A percentile compares a stretch with the other conserved stretches of the same genome.
Evolutionary conservation across 768 basidiomycete genomes (phyloP).

Genomic region (Termitomyces sp.): DNA sequence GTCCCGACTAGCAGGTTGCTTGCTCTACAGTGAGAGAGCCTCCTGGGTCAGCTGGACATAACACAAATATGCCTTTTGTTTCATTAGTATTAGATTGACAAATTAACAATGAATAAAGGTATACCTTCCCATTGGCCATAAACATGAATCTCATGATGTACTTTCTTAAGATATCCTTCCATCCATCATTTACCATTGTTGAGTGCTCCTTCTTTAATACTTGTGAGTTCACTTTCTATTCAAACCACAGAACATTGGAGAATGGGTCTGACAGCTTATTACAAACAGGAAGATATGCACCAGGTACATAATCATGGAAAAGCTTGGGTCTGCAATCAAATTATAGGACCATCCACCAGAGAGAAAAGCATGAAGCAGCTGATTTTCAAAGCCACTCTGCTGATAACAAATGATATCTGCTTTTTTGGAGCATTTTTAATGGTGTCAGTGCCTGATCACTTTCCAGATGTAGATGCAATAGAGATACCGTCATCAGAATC

Average conservation of each 20-base stretch:
- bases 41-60: too few relatives aligned
- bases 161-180: too few relatives aligned
- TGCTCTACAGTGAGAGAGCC: too few relatives aligned
- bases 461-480: neutral
- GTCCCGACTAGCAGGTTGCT: too few relatives aligned
- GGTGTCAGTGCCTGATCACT: neutral
- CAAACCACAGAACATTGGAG: neutral
- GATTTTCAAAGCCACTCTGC: slow-evolving; percentile 5
- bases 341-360: slow-evolving; percentile 7
- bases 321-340: slow-evolving; percentile 3
- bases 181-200: too few relatives aligned
- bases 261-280: neutral
- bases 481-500: too few relatives aligned
- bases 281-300: neutral
- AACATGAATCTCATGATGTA: too few relatives aligned
- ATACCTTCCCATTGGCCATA: neutral
- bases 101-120: neutral
- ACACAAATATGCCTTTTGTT: neutral
- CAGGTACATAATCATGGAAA: slow-evolving; percentile 4
- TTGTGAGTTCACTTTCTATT: slow-evolving; percentile 1
- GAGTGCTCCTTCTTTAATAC: too few relatives aligned
- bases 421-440: neutral
- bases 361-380: neutral
- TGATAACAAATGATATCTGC: neutral
- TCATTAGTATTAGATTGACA: neutral